phyloP scores from a whole-genome alignment of 257 asterid species.

The Solanum chilense region DNA sequence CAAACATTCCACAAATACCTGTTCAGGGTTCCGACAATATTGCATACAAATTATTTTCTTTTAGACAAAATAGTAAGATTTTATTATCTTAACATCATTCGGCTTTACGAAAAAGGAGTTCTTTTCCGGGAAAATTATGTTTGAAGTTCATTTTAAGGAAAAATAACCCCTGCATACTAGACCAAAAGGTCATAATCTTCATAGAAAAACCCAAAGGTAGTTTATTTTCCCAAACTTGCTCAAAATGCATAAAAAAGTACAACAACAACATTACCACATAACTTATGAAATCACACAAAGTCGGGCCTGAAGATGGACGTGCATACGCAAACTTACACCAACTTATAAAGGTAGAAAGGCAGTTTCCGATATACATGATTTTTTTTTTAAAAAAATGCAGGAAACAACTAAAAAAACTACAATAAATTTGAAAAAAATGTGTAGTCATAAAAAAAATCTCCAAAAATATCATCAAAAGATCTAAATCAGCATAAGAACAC shows the following conservation, averaged over 20 bases:
- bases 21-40: neutral
- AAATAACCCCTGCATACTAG: neutral
- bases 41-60: neutral
- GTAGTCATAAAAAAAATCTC: neutral
- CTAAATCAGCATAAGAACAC: neutral
- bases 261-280: neutral
- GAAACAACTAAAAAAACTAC: neutral
- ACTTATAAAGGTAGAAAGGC: neutral
- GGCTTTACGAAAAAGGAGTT: neutral
- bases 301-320: neutral
- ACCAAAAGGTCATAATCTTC: neutral
- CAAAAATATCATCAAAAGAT: neutral
- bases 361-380: neutral
- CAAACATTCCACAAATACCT: neutral
- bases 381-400: neutral
- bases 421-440: neutral
- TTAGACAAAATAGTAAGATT: neutral
- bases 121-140: neutral
- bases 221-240: neutral
- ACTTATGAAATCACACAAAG: neutral
- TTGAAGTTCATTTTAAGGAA: neutral
- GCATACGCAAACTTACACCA: neutral
- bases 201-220: neutral
- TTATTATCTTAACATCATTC: neutral
- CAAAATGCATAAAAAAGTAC: neutral